Conservation (phyloP, 2,329 filamentous ascomycete species). For the Fusarium succisae region DNA sequence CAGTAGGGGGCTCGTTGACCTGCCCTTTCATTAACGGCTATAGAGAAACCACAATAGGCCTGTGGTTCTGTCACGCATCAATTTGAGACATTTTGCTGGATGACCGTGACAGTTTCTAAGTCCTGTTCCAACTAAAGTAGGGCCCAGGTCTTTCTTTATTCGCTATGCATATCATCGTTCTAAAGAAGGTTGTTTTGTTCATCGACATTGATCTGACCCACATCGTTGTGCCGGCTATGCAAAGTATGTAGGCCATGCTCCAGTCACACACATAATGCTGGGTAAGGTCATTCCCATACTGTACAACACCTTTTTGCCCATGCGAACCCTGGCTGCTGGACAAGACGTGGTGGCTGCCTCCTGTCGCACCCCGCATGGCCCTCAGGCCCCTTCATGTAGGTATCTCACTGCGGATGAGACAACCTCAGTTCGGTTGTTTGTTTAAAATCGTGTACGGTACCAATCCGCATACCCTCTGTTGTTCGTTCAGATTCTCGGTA, state of each 20-base stretch:
- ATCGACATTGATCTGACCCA: slow-evolving; percentile 26
- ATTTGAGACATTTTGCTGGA: not conserved
- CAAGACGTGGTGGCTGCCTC: slow-evolving; percentile 28
- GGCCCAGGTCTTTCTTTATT: not conserved
- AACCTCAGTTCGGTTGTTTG: slow-evolving; percentile 27
- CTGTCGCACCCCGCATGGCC: slow-evolving; percentile 33
- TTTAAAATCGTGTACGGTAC: slow-evolving; percentile 27
- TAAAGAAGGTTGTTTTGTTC: slow-evolving; percentile 20
- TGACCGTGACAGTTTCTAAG: not conserved
- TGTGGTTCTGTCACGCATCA: not conserved
- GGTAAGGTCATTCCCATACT: slow-evolving; percentile 22
- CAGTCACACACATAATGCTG: slow-evolving; percentile 17
- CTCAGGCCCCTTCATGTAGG: slow-evolving; percentile 32
- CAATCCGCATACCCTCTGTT: slow-evolving; percentile 33
- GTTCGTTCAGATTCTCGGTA: slow-evolving; percentile 21
- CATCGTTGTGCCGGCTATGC: slow-evolving; percentile 31
- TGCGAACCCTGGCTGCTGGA: slow-evolving; percentile 35
- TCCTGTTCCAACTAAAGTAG: not conserved
- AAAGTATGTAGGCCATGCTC: slow-evolving; percentile 19
- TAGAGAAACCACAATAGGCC: not conserved
- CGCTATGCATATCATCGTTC: slow-evolving; percentile 31
- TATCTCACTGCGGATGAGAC: slow-evolving; percentile 40
- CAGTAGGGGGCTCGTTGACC: not conserved
- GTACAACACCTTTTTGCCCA: slow-evolving; percentile 27
- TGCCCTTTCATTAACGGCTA: not conserved